Percentiles rank a stretch among this genome's conserved stretches.
phyloP scores from a whole-genome alignment of 2,329 filamentous ascomycete genomes.

The Aspergillus jensenii region DNA sequence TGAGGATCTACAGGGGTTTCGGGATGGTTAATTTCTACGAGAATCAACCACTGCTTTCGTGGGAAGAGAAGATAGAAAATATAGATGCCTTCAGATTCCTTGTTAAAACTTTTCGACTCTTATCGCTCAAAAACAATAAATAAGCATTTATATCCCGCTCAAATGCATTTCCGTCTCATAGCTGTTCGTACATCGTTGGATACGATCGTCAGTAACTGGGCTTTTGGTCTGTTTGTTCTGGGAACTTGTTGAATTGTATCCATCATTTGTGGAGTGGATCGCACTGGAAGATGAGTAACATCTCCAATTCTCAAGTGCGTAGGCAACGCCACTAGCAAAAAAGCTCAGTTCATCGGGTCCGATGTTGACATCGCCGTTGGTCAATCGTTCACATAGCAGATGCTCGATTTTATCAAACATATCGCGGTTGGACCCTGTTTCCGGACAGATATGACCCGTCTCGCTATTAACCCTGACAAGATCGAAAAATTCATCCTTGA shows the following conservation, averaged over 20 bases:
- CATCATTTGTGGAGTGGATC: background rate
- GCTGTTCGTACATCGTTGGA: slow-evolving; percentile 5
- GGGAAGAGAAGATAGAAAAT: background rate
- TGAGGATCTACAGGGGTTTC: background rate
- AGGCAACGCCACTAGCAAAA: slow-evolving; percentile 39
- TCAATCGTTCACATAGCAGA: slow-evolving; percentile 36
- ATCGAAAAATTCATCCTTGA: slow-evolving; percentile 36
- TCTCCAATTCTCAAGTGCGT: slow-evolving; percentile 30
- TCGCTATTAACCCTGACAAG: slow-evolving; percentile 30
- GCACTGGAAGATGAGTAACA: background rate
- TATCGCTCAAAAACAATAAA: background rate
- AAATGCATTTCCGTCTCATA: slow-evolving; percentile 1
- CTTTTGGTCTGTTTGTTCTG: background rate
- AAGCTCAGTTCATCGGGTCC: slow-evolving; percentile 40
- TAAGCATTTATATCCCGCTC: background rate
- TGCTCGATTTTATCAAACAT: slow-evolving; percentile 36
- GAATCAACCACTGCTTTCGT: background rate
- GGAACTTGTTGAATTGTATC: background rate
- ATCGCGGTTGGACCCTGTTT: slow-evolving; percentile 13
- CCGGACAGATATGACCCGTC: slow-evolving; percentile 16
- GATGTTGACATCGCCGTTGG: slow-evolving; percentile 29
- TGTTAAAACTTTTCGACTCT: background rate
- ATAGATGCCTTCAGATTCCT: background rate
- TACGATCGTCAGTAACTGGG: background rate
- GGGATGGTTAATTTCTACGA: background rate